These are phyloP conservation scores for Kluyveromyces dobzhanskii DNA, from an alignment of 805 yeast genomes.

Conservation along the genomic window DNA sequence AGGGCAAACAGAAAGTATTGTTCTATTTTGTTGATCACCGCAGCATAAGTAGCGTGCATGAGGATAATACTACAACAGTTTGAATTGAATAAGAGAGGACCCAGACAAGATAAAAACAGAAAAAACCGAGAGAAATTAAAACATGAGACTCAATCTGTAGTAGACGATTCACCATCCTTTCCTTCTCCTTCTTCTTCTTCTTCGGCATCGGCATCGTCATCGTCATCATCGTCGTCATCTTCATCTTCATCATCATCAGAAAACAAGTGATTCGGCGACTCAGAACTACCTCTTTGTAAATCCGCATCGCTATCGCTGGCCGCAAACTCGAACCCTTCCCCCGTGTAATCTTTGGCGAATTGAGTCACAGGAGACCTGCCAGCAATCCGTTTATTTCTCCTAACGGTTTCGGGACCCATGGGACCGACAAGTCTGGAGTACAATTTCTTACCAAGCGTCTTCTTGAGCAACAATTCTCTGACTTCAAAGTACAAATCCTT, in stretches of 20 bases:
- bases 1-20: no score
- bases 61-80: no score
- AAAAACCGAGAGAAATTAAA: no score
- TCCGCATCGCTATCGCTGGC: constrained; percentile 3
- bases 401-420: constrained; percentile 33
- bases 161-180: not conserved
- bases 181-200: not conserved
- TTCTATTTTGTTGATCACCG: no score
- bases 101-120: no score
- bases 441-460: constrained; percentile 27
- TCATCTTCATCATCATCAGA: not conserved
- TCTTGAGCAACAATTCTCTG: constrained; percentile 49
- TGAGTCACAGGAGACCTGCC: constrained; percentile 28
- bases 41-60: no score
- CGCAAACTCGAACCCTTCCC: constrained; percentile 9
- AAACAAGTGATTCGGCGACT: not conserved
- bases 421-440: constrained; percentile 33
- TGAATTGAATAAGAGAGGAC: no score
- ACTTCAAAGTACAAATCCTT: constrained; percentile 81
- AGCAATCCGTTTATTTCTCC: constrained; percentile 36
- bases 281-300: not conserved
- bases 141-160: no score
- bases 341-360: constrained; percentile 24
- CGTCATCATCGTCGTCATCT: not conserved
- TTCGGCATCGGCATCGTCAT: not conserved